Evolutionary conservation across 495 filamentous ascomycete species (phyloP), one percentile per base, ranked within the genome.

Genomic region (Lasiosphaeriaceae sp.): DNA sequence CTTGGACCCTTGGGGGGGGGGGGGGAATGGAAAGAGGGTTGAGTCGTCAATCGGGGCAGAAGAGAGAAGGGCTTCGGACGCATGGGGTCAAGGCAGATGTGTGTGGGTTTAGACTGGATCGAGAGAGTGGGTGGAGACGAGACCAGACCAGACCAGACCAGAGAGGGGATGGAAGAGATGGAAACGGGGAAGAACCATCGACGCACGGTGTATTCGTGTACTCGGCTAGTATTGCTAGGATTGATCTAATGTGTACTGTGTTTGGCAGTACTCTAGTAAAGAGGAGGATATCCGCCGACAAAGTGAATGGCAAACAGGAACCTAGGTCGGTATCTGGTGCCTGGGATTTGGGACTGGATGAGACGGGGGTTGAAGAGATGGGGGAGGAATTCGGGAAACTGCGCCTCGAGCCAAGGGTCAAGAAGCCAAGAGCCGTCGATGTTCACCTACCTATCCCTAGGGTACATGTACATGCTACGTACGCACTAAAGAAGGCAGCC

Each of bases 41-140:
- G 59, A 43, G 50, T 60, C 57, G 51, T 65, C 58, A 57, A 67
- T 62, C 55, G 47, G 47, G 56, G 51, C 62, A 49, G 54, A 54
- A 43, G 57, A 43, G 14, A 1, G 39, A 43, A 43, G 39, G 39
- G 50, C 21, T 39, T 45, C 54, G 54, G 59, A 54, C 43, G 55
- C 17, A 24, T n/a, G 51, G 51, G 39, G 1, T 43, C 39, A 2
- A 41, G 20, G 23, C 34, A 20, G 34, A 44, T n/a, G 21, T 54
- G 34, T 45, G 52, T 29, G 29, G 16, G 23, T 34, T 55, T 22
- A 41, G 12, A 54, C 35, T 45, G 44, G 44, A 7, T 47, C 9
- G 21, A n/a, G 41, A 11, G 11, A 45, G 1, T 7, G 41, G 41
- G 14, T 45, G 17, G 41, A n/a, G n/a, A n/a, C n/a, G n/a, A 43